Base-by-base conservation (phyloP, 2,329 filamentous ascomycete species). In the Zymoseptoria passerinii region DNA sequence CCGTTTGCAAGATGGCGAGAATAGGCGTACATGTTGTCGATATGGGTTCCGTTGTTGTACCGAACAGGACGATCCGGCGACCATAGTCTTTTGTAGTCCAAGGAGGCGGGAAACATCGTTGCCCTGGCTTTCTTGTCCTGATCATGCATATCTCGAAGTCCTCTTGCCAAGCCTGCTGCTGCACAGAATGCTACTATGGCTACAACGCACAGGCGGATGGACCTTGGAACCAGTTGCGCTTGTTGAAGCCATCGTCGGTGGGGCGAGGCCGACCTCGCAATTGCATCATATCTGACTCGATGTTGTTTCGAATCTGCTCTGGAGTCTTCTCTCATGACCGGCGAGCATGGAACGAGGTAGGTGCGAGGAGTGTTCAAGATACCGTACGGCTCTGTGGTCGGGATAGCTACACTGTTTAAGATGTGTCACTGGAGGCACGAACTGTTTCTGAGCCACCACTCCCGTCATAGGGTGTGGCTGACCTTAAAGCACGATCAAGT, bases 21-120 rank as follows among this genome's bases (percentile, higher is more conserved):
- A 19, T 48, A 63, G 20, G 51, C 44, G 28, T 63, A 63, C 4
- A 53, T 58, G 8, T 60, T 51, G 20, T 65, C 63, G 52, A 65
- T 62, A 13, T 54, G 50, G 10, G 40, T 19, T 2, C 48, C 56
- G 4, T 53, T 20, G 48, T 28, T 48, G 16, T 52, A 48, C 13
- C 63, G 58, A 13, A 61, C 13, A 4, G 61, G 58, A 19, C 58
- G 54, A 29, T 50, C 8, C 13, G 48, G 57, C 10, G 28, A 48
- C 28, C 40, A 60, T 13, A 57, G 9, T 9, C 28, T 10, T 23
- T 27, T 27, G 16, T 16, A 16, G 19, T 10, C 3, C 4, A 20
- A 8, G 8, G 23, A 19, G 10, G 50, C 20, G 9, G 54, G 48
- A 49, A 63, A 65, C 53, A 62, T 55, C 1, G 63, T 65, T 3